These are phyloP conservation scores for Harringtonia aguacate DNA, from an alignment of 2,329 filamentous ascomycete genomes.

Conservation along the genomic window DNA sequence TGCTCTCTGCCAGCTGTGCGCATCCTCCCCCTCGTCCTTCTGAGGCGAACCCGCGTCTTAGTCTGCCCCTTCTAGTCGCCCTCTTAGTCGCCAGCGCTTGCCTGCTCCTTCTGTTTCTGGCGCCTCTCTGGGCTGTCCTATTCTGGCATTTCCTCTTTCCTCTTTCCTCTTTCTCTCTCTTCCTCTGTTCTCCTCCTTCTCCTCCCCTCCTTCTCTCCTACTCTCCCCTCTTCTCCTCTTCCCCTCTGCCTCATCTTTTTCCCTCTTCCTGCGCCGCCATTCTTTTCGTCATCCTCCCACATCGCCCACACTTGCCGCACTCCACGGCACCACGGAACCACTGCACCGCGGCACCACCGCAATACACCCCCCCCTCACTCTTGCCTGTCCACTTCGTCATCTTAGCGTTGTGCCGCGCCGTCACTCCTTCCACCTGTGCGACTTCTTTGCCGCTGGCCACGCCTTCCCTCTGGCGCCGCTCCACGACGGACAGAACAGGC, in stretches of 20 bases:
- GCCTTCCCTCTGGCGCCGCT: not conserved
- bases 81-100: conserved; percentile 9
- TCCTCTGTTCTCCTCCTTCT: not conserved
- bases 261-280: not conserved
- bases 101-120: conserved; percentile 4
- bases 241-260: not conserved
- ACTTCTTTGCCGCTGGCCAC: not conserved
- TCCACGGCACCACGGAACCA: too few relatives aligned
- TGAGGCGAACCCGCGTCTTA: not conserved
- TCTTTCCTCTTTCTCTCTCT: not conserved
- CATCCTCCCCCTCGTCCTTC: not conserved
- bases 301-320: too few relatives aligned
- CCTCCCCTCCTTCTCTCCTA: not conserved
- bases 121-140: not conserved
- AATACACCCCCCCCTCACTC: too few relatives aligned
- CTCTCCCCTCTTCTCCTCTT: not conserved
- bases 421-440: not conserved
- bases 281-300: too few relatives aligned
- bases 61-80: not conserved
- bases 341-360: too few relatives aligned
- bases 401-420: not conserved
- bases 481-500: not conserved
- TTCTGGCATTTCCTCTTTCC: not conserved
- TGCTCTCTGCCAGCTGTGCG: not conserved
- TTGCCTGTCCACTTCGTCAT: too few relatives aligned